Evolutionary conservation across 768 basidiomycete genomes (phyloP).

Genomic region (Hygrophoropsis aurantiaca): DNA sequence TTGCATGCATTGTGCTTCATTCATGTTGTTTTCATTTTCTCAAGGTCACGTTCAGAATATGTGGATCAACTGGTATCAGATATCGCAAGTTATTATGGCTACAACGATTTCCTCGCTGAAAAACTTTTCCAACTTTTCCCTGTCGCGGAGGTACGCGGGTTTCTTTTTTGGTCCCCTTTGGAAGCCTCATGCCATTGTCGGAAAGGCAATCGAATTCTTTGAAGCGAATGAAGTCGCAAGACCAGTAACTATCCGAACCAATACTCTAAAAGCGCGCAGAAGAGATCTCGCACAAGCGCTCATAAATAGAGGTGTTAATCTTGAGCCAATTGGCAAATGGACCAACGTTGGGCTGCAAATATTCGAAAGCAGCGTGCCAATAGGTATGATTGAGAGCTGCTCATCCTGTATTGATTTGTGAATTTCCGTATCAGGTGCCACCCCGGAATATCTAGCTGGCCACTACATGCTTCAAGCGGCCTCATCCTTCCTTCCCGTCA

Average conservation of each 20-base stretch:
- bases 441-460: slow-evolving; percentile 97
- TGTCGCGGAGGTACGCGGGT: slow-evolving; percentile 72
- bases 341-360: slow-evolving; percentile 98
- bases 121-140: slow-evolving; percentile 95
- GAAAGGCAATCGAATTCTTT: slow-evolving; percentile 96
- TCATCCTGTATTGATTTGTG: neutral
- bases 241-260: slow-evolving; percentile 97
- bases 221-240: slow-evolving; percentile 95
- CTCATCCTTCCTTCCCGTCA: slow-evolving; percentile 98
- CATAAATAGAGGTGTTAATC: slow-evolving; percentile 93
- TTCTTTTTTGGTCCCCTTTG: slow-evolving; percentile 2
- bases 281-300: slow-evolving; percentile 92
- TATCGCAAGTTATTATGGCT: slow-evolving; percentile 95
- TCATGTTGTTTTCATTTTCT: slow-evolving; percentile 4
- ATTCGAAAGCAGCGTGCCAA: slow-evolving; percentile 93
- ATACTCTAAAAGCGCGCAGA: slow-evolving; percentile 90
- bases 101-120: slow-evolving; percentile 92
- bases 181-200: slow-evolving; percentile 8
- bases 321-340: slow-evolving; percentile 99
- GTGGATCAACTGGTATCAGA: slow-evolving; percentile 84
- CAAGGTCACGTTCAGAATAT: slow-evolving; percentile 87
- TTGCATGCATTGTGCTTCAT: neutral
- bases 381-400: slow-evolving; percentile 51
- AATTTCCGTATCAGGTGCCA: slow-evolving; percentile 59
- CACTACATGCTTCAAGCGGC: slow-evolving; percentile 99